Evolutionary conservation across 768 basidiomycete species (phyloP), one percentile per base, ranked within the genome.

Genomic region (Kwoniella bestiolae): DNA sequence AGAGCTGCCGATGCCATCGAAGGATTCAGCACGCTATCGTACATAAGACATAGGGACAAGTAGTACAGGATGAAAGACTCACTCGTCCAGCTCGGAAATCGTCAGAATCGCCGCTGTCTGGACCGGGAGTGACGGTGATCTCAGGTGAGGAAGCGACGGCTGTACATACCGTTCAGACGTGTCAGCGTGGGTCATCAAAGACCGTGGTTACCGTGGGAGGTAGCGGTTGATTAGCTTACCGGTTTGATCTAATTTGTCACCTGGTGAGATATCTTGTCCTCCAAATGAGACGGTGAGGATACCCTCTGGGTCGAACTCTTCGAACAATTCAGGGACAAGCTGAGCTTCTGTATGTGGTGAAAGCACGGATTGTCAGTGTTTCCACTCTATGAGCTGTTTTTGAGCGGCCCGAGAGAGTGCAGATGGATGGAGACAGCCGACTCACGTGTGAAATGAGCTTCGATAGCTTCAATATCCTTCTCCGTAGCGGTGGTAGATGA

Each of bases 281-380:
- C 84, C 85, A 66, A 83, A 91, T 63, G 83, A 80, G 64, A 89
- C 80, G 46, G 81, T 77, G 57, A 92, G 83, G 46, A 87, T 50
- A n/a, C 87, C 89, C 23, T 77, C 79, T 5, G 90, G 90, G 61
- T 82, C 78, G 80, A 92, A 91, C n/a, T 81, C 79, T 6, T 84
- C 26, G 51, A 92, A 70, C 50, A 89, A 80, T 58, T 85, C 81
- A 1, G 91, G 90, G 45, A 89, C 87, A 67, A 92, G 74, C 52
- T 70, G 69, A 26, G 81, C 73, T 57, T 79, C 80, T 79, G 61
- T 16, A 49, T 45, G 46, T 12, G 35, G 6, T 41, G 28, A 5
- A 45, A 45, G 29, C 14, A 46, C 7, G 7, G 7, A 25, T 2
- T 2, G 1, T 26, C 12, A 38, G n/a, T n/a, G n/a, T n/a, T n/a